Percentiles rank a stretch among this genome's conserved stretches.
Evolutionary conservation across 495 filamentous ascomycete species (phyloP).

Genomic region (Lasiosphaeris hirsuta): DNA sequence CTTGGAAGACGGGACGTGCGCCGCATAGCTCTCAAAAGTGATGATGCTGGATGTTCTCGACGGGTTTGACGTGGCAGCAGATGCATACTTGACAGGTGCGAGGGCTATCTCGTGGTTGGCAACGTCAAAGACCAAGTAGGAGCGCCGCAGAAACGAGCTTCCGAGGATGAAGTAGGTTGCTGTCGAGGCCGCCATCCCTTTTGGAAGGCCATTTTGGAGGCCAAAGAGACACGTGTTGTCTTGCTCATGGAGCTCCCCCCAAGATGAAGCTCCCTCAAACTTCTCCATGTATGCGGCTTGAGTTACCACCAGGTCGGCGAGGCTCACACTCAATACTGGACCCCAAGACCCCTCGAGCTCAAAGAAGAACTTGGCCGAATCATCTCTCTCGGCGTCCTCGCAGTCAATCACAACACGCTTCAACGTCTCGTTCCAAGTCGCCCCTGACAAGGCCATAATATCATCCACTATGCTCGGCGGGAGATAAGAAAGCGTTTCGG

Average conservation of each 20-base stretch:
- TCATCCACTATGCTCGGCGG: slow-evolving; percentile 55
- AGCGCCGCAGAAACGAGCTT: slow-evolving; percentile 77
- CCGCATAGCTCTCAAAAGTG: no score
- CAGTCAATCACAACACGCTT: slow-evolving; percentile 62
- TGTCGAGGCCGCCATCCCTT: background rate
- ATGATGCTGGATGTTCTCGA: no score
- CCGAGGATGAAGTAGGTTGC: slow-evolving; percentile 59
- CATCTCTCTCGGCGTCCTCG: slow-evolving; percentile 47
- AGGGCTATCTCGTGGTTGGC: slow-evolving; percentile 72
- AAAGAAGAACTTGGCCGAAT: slow-evolving; percentile 57
- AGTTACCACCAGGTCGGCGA: slow-evolving; percentile 64
- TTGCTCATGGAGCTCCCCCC: background rate
- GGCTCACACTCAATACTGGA: slow-evolving; percentile 57
- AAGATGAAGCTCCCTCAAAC: background rate
- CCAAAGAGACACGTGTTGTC: slow-evolving; percentile 58
- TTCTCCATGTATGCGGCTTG: slow-evolving; percentile 28
- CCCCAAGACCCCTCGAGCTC: slow-evolving; percentile 44
- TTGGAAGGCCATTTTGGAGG: slow-evolving; percentile 42
- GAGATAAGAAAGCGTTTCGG: slow-evolving; percentile 70
- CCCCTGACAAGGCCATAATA: slow-evolving; percentile 59
- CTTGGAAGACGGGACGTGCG: no score
- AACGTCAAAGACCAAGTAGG: slow-evolving; percentile 82
- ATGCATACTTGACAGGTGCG: slow-evolving; percentile 22
- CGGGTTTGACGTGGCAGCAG: no score
- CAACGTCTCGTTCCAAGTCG: slow-evolving; percentile 40